Base-by-base conservation (phyloP, 1,139 yeast genomes). In the Diutina neorugosa region DNA sequence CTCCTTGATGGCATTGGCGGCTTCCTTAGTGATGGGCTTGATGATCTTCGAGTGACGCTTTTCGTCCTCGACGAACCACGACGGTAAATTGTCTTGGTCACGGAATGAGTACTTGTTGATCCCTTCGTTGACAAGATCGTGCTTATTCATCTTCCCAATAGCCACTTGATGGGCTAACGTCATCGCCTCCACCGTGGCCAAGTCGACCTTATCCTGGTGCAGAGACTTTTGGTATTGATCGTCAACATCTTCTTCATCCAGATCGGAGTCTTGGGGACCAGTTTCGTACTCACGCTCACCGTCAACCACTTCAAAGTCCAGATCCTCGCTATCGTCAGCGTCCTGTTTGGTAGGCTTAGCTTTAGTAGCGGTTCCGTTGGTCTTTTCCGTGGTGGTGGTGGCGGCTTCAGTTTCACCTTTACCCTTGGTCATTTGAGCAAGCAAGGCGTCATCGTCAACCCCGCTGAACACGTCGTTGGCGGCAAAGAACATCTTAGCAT, bases 131-230 rank as follows among this genome's bases (percentile, higher is more conserved):
- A 88, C 74, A 56, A 93, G 73, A 61, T 91, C 96, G 61, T 87
- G 84, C 66, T 85, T 90, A 53, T 83, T 80, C 71, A 77, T 86
- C 62, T 87, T 90, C 2, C 97, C 96, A 40, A 89, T 69, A 0
- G 98, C 98, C 52, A 94, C 77, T 68, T 93, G 91, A 65, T 94
- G 99, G 0, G 98, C 98, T 62, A 93, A 74, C 0, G 98, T 93
- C 98, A 94, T 94, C 5, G 97, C 97, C 67, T 90, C 96, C 1
- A 87, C 96, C 1, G 97, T 90, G 44, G 49, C 52, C 23, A 51
- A 27, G 21, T 42, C 40, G 2, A 27, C 42, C 46, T 51, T 40
- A 12, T 40, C 37, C 19, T 19, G 7, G 41, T 49, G 44, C 44
- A 40, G 31, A 19, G n/a, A 19, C 37, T 49, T 21, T 2, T 12